A percentile compares a stretch with the other conserved stretches of the same genome.
phyloP scores from a whole-genome alignment of 495 filamentous ascomycete genomes.

The Geopyxis carbonaria region DNA sequence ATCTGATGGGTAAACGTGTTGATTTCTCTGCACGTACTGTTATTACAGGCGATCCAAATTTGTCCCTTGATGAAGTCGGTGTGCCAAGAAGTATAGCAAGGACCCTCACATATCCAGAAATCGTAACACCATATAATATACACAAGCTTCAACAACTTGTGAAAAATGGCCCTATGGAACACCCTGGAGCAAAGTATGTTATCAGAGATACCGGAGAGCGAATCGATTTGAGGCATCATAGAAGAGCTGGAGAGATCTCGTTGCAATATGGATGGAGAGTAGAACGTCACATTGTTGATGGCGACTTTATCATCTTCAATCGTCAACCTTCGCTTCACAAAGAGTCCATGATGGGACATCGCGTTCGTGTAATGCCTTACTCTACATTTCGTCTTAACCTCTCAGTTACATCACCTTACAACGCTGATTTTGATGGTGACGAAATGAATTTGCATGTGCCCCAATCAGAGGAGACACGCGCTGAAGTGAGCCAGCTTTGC shows the following conservation, averaged over 20 bases:
- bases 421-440: conserved; percentile 98
- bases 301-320: conserved; percentile 97
- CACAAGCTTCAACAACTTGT: conserved; percentile 74
- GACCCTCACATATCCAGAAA: conserved; percentile 88
- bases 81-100: conserved; percentile 78
- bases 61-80: conserved; percentile 90
- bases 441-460: conserved; percentile 99
- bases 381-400: conserved; percentile 95
- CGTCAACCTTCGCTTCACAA: conserved; percentile 98
- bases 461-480: conserved; percentile 86
- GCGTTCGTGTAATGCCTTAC: conserved; percentile 94
- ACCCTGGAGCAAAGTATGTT: conserved; percentile 90
- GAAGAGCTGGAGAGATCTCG: conserved; percentile 60
- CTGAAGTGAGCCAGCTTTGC: conserved; percentile 82
- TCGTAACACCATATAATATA: conserved; percentile 96
- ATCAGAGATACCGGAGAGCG: conserved; percentile 80
- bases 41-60: conserved; percentile 93
- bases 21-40: conserved; percentile 99
- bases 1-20: conserved; percentile 98
- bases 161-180: conserved; percentile 79
- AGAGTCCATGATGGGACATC: conserved; percentile 98
- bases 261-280: conserved; percentile 97
- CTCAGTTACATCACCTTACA: conserved; percentile 95
- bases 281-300: conserved; percentile 85
- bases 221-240: conserved; percentile 84